Conservation (phyloP, 2,329 filamentous ascomycete species). For the Aspergillus chevalieri region DNA sequence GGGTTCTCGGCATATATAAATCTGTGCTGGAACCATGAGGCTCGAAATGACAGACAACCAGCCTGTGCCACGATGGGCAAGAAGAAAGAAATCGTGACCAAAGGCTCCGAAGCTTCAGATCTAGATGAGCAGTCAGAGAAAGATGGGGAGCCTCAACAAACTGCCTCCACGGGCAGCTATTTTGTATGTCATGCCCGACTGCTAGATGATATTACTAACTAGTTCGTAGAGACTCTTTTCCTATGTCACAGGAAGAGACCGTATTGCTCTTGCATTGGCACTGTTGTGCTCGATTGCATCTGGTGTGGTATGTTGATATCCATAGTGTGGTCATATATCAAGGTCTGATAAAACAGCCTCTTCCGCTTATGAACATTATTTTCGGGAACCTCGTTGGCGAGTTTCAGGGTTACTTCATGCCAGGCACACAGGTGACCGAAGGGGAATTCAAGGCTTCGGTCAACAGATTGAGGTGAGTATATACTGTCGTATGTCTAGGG, state of each 20-base stretch:
- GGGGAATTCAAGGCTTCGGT: conserved; percentile 48
- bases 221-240: conserved; percentile 15
- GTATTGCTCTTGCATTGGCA: conserved; percentile 13
- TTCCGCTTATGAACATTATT: conserved; percentile 54
- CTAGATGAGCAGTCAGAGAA: neutral
- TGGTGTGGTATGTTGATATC: conserved; percentile 18
- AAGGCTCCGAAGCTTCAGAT: too few relatives aligned
- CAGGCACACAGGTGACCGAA: conserved; percentile 34
- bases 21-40: too few relatives aligned
- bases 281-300: conserved; percentile 18
- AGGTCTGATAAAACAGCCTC: conserved; percentile 5
- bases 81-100: too few relatives aligned
- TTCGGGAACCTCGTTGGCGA: conserved; percentile 51
- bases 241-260: conserved; percentile 15
- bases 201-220: neutral
- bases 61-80: too few relatives aligned
- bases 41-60: too few relatives aligned
- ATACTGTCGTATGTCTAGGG: too few relatives aligned
- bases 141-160: conserved; percentile 2
- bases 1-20: too few relatives aligned
- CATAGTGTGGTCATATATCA: neutral
- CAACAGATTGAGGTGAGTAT: conserved; percentile 28
- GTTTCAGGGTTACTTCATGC: conserved; percentile 53
- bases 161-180: conserved; percentile 9
- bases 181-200: conserved; percentile 5